These are phyloP conservation scores for Grosmannia serpens DNA, from an alignment of 2,329 filamentous ascomycete genomes.

Conservation along the genomic window DNA sequence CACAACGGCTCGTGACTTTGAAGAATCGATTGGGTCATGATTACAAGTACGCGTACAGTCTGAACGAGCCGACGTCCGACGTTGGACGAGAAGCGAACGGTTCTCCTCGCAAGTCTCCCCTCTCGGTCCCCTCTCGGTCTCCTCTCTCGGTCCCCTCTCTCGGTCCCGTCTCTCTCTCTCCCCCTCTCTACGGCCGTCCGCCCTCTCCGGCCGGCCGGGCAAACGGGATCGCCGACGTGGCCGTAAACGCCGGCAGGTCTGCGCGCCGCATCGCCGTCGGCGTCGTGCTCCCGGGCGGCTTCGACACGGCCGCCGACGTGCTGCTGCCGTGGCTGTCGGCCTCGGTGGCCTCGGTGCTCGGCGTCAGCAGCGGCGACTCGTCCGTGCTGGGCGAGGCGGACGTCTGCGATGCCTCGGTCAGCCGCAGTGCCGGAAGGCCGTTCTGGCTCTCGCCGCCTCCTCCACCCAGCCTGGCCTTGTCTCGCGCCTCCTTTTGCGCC, in stretches of 20 bases:
- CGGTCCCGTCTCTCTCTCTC: background rate
- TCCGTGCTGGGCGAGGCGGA: constrained; percentile 7
- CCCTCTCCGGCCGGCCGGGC: no score
- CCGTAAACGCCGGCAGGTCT: constrained; percentile 26
- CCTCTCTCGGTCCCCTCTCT: no score
- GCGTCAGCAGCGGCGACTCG: constrained; percentile 11
- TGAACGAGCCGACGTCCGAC: no score
- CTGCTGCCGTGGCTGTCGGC: background rate
- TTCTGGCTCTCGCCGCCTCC: background rate
- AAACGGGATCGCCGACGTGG: constrained; percentile 38
- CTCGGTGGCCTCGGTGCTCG: background rate
- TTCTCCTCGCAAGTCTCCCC: no score
- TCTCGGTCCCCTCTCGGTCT: no score
- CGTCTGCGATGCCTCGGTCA: constrained; percentile 3
- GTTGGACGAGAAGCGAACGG: no score
- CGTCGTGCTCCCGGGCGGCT: constrained; percentile 16
- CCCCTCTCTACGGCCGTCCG: no score
- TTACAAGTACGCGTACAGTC: no score
- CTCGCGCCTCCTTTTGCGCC: constrained; percentile 43
- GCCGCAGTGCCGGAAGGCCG: constrained; percentile 4
- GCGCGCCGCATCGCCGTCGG: constrained; percentile 23
- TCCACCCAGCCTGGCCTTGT: constrained; percentile 13
- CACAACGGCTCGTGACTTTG: no score
- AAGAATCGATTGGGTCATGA: no score
- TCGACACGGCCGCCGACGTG: background rate